Evolutionary conservation across 2,329 filamentous ascomycete genomes (phyloP), one percentile per base, ranked within the genome.

Genomic region (Colletotrichum costaricense): DNA sequence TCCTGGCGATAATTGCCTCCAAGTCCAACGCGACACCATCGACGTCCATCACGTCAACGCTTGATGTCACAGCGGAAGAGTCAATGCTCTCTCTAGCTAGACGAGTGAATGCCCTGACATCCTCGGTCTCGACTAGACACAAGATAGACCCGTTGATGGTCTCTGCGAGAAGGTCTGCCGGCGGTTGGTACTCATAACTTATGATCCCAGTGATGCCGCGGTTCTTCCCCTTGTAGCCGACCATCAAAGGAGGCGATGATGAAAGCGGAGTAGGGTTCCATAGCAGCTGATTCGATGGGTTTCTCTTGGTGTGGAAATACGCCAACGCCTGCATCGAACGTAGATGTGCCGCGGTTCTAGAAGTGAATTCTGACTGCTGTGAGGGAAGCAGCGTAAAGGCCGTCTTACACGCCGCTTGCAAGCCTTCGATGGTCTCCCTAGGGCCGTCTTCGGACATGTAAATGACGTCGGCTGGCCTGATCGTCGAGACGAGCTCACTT

Each of bases 311-410:
- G 78, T 96, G 94, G 78, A 96, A 94, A 77, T 95, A 96, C 0
- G 93, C 92, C 87, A 95, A 92, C n/a, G 88, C 90, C 76, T 95
- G 93, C 92, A 96, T 95, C 6, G 88, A 88, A 63, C 93, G 86
- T 3, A 94, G 81, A 74, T 95, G 91, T 0, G 89, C 87, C 0
- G 93, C 88, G 11, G 91, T 93, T 49, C 92, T 86, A 3, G 88
- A 84, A 1, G 86, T 86, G 54, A 85, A 85, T 54, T 90, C 88
- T n/a, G 86, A 86, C 9, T 86, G 81, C 76, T 92, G 88, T 1
- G 92, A 92, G 5, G 91, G 88, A 5, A 95, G 82, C 5, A 86
- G 84, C 52, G 84, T 82, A 57, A 93, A 85, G 0, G 78, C 76
- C 5, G 82, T 82, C 26, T 78, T 82, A 35, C 84, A 86, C 19